These are phyloP conservation scores for Xylariaceae sp. DNA, from an alignment of 2,329 filamentous ascomycete species.

Conservation along the genomic window DNA sequence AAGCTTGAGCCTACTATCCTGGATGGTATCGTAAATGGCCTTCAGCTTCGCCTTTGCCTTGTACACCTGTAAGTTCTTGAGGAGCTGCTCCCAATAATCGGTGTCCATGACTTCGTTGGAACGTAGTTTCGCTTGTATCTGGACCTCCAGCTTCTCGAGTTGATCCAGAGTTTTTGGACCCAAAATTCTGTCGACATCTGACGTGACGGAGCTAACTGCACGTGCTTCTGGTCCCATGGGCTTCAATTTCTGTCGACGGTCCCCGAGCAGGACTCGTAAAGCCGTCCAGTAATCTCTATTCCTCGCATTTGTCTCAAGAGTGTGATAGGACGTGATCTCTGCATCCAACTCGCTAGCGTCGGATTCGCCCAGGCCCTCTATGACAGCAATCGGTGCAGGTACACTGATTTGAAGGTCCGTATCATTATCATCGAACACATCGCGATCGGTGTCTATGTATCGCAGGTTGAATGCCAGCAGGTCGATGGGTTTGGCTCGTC, in stretches of 20 bases:
- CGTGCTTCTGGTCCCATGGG: slow-evolving; percentile 60
- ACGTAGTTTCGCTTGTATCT: slow-evolving; percentile 79
- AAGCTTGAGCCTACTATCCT: slow-evolving; percentile 61
- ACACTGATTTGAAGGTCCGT: slow-evolving; percentile 67
- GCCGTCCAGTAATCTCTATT: slow-evolving; percentile 93
- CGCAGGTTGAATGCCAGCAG: slow-evolving; percentile 87
- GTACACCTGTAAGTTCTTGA: slow-evolving; percentile 79
- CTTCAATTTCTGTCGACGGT: slow-evolving; percentile 63
- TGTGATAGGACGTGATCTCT: slow-evolving; percentile 74
- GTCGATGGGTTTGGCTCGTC: slow-evolving; percentile 86
- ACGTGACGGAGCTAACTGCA: slow-evolving; percentile 73
- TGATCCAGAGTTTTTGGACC: slow-evolving; percentile 81
- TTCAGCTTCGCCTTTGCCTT: slow-evolving; percentile 85
- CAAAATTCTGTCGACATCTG: slow-evolving; percentile 83
- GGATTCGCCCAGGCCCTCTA: slow-evolving; percentile 63
- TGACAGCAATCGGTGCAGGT: slow-evolving; percentile 72
- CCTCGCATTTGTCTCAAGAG: slow-evolving; percentile 69
- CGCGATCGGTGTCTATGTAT: slow-evolving; percentile 78
- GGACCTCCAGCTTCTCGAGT: slow-evolving; percentile 76
- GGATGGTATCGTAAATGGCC: slow-evolving; percentile 70
- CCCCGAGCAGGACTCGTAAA: slow-evolving; percentile 75
- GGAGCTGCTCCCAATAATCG: slow-evolving; percentile 94
- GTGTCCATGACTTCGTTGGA: slow-evolving; percentile 91
- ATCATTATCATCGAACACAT: slow-evolving; percentile 81
- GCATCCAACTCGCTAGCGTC: slow-evolving; percentile 72